phyloP scores from a whole-genome alignment of 108 stramenopile species.

The Skeletonema tropicum region DNA sequence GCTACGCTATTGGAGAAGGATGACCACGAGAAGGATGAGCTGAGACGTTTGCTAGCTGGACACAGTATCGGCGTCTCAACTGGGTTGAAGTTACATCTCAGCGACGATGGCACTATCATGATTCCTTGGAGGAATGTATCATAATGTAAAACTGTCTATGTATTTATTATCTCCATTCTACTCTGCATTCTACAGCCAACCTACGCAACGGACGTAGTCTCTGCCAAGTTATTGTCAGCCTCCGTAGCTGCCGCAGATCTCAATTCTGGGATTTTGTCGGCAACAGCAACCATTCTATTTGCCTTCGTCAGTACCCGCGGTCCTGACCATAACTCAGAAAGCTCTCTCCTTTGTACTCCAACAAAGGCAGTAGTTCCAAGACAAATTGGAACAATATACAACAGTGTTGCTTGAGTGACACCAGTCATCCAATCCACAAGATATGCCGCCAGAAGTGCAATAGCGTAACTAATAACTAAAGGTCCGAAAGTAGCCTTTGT shows the following conservation, averaged over 20 bases:
- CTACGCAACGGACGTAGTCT: slow-evolving; percentile 20
- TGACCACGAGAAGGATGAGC: slow-evolving; percentile 31
- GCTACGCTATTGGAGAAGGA: slow-evolving; percentile 41
- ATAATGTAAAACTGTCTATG: neutral
- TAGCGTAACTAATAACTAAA: slow-evolving; percentile 82
- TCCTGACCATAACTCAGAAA: slow-evolving; percentile 74
- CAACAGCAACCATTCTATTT: slow-evolving; percentile 53
- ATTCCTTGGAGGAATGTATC: slow-evolving; percentile 59
- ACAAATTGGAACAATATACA: slow-evolving; percentile 92
- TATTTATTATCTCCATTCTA: neutral
- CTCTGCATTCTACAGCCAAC: neutral
- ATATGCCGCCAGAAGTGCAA: slow-evolving; percentile 90
- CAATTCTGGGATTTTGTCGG: slow-evolving; percentile 28
- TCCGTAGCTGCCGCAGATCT: slow-evolving; percentile 15
- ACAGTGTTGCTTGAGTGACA: slow-evolving; percentile 90
- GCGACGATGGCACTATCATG: slow-evolving; percentile 80
- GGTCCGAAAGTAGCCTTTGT: slow-evolving; percentile 75
- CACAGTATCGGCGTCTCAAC: slow-evolving; percentile 63
- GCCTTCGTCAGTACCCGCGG: slow-evolving; percentile 69
- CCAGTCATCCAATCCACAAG: slow-evolving; percentile 84
- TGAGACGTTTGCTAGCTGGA: slow-evolving; percentile 57
- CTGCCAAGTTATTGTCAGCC: slow-evolving; percentile 37
- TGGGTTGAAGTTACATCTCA: slow-evolving; percentile 68
- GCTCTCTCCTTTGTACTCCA: slow-evolving; percentile 63
- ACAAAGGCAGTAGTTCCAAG: slow-evolving; percentile 79